A percentile compares a stretch with the other conserved stretches of the same genome.
phyloP scores from a whole-genome alignment of 352 stramenopile species.

The Phytophthora citricola region DNA sequence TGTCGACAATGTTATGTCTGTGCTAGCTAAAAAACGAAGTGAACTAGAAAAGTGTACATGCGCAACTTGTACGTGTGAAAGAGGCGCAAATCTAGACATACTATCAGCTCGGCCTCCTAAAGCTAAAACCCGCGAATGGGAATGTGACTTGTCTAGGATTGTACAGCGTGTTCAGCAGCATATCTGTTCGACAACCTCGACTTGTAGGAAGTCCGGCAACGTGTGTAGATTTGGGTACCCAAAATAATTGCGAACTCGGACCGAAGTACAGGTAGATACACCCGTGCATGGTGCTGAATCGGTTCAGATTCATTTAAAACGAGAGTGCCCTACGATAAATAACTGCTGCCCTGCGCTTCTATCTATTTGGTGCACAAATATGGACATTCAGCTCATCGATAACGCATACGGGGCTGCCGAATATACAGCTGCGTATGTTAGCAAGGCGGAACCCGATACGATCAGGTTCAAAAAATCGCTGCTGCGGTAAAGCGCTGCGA shows the following conservation, averaged over 20 bases:
- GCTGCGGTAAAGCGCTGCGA: too few relatives aligned
- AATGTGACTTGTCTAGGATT: background rate
- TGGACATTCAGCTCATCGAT: slow-evolving; percentile 26
- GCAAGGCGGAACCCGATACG: too few relatives aligned
- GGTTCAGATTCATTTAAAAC: background rate
- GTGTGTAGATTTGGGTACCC: slow-evolving; percentile 6
- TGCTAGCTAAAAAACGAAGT: background rate
- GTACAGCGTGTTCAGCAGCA: slow-evolving; percentile 5
- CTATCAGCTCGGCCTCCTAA: background rate
- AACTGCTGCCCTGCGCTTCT: slow-evolving; percentile 1
- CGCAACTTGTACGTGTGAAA: background rate
- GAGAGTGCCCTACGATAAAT: slow-evolving; percentile 6
- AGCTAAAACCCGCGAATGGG: background rate
- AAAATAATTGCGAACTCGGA: background rate
- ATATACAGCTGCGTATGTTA: too few relatives aligned
- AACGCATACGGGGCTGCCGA: slow-evolving; percentile 31
- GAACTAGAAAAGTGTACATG: background rate
- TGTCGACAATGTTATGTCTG: background rate
- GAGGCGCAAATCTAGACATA: background rate
- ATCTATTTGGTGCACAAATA: slow-evolving; percentile 6
- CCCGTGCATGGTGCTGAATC: background rate
- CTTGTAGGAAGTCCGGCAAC: background rate
- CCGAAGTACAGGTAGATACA: background rate
- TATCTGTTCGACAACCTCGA: background rate
- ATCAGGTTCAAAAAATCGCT: too few relatives aligned